Base-by-base conservation (phyloP, 495 filamentous ascomycete species). In the Diplogelasinospora grovesii region DNA sequence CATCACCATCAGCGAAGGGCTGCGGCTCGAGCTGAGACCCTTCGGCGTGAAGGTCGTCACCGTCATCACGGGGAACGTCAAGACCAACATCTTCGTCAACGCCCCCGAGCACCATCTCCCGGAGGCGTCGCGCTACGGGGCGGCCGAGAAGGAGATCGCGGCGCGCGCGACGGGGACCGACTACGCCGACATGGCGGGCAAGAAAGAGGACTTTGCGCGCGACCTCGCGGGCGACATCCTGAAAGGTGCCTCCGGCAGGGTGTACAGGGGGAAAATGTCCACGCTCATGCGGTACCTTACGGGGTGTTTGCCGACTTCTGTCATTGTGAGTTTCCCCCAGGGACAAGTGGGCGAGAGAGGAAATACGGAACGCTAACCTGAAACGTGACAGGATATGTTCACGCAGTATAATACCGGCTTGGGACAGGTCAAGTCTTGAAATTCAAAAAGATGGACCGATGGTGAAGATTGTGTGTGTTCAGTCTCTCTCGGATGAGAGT, bases 21-120 rank as follows among this genome's bases (percentile, higher is more conserved):
- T 69, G 13, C 54, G 67, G 7, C 52, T 67, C 1, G 69, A 69
- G 39, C 37, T 70, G 0, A 52, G 47, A 5, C 65, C 63, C 2
- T 59, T 70, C n/a, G 60, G 59, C 8, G 63, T 70, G 9, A 43
- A 22, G 5, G 62, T 68, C n/a, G 33, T 41, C 3, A 41, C 38
- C 13, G 24, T 41, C 2, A 29, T 41, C 13, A 41, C 38, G 24
- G 38, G 38, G n/a, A 21, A 5, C 30, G 21, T 34, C 11, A 18
- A 5, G 18, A 43, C 29, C 14, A 21, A 22, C 0, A n/a, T 35
- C 8, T 32, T 24, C 9, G 23, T 31, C 29, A 35, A 35, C 18
- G 27, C 16, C 19, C 38, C 38, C 18, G 38, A 22, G 8, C 14
- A 30, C n/a, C 25, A 30, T 11, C 19, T 41, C 20, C 38, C 38